phyloP scores from a whole-genome alignment of 1,284 basidiomycete genomes.

The Trametes hirsuta region DNA sequence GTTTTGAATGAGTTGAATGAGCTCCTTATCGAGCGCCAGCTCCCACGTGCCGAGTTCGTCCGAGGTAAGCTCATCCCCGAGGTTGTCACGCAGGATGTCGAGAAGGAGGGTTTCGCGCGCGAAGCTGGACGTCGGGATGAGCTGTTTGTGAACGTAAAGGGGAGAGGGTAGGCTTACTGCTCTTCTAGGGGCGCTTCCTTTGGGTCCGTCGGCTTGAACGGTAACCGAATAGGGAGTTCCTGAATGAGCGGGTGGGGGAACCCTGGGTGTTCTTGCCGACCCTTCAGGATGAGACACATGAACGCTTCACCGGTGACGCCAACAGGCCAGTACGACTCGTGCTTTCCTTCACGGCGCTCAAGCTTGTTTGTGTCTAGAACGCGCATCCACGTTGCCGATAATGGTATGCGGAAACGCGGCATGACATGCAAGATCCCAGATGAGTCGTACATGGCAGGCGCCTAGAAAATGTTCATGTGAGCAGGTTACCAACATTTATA shows the following conservation, averaged over 20 bases:
- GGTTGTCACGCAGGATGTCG: slow-evolving; percentile 69
- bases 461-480: slow-evolving; percentile 45
- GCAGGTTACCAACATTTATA: no score
- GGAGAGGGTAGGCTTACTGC: slow-evolving; percentile 51
- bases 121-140: slow-evolving; percentile 48
- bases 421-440: slow-evolving; percentile 83
- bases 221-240: slow-evolving; percentile 85
- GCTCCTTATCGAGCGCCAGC: slow-evolving; percentile 85
- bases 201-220: slow-evolving; percentile 77
- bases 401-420: slow-evolving; percentile 84
- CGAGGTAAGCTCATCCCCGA: slow-evolving; percentile 67
- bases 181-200: slow-evolving; percentile 77
- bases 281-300: slow-evolving; percentile 92
- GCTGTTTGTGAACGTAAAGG: slow-evolving; percentile 1
- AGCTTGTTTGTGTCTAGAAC: slow-evolving; percentile 82
- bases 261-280: slow-evolving; percentile 80
- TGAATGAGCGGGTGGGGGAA: slow-evolving; percentile 92
- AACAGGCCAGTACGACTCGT: slow-evolving; percentile 95
- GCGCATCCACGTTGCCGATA: slow-evolving; percentile 92
- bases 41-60: slow-evolving; percentile 71
- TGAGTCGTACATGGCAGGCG: slow-evolving; percentile 91
- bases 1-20: slow-evolving; percentile 87
- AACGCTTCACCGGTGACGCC: slow-evolving; percentile 78
- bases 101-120: slow-evolving; percentile 76
- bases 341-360: slow-evolving; percentile 79